Conservation (phyloP, 1,139 yeast genomes). For the Kurtzmaniella natalensis region DNA sequence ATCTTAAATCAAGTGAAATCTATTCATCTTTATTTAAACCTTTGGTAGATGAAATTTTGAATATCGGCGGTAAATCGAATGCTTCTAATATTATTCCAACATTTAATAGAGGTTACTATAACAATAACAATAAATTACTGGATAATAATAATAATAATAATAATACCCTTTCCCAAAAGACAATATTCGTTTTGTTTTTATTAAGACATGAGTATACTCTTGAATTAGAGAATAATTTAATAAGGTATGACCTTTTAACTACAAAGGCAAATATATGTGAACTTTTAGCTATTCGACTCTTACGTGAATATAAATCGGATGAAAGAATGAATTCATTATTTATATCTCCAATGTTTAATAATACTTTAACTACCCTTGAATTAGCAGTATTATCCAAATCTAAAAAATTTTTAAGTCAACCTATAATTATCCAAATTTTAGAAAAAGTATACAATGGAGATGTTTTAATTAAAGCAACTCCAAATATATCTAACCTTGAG, state of each 20-base stretch:
- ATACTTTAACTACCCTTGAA: slow-evolving; percentile 46
- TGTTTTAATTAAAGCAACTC: slow-evolving; percentile 20
- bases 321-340: slow-evolving; percentile 42
- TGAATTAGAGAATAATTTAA: slow-evolving; percentile 46
- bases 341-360: slow-evolving; percentile 36
- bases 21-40: slow-evolving; percentile 50
- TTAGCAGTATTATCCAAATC: slow-evolving; percentile 52
- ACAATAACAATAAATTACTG: too few species aligned
- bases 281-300: slow-evolving; percentile 47
- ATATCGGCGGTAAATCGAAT: slow-evolving; percentile 16
- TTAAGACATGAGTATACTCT: slow-evolving; percentile 42
- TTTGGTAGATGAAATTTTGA: slow-evolving; percentile 30
- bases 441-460: slow-evolving; percentile 55
- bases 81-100: too few species aligned
- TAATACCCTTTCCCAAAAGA: slow-evolving; percentile 17
- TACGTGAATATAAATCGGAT: slow-evolving; percentile 45
- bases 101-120: neutral
- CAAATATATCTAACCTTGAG: slow-evolving; percentile 8
- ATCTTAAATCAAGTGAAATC: slow-evolving; percentile 51
- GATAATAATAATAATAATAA: slow-evolving; percentile 8
- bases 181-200: slow-evolving; percentile 32
- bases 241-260: slow-evolving; percentile 43
- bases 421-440: slow-evolving; percentile 46
- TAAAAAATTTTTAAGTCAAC: slow-evolving; percentile 53
- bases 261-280: slow-evolving; percentile 57